phyloP scores from a whole-genome alignment of 1,284 basidiomycete genomes.

The Ceratobasidium sp. region DNA sequence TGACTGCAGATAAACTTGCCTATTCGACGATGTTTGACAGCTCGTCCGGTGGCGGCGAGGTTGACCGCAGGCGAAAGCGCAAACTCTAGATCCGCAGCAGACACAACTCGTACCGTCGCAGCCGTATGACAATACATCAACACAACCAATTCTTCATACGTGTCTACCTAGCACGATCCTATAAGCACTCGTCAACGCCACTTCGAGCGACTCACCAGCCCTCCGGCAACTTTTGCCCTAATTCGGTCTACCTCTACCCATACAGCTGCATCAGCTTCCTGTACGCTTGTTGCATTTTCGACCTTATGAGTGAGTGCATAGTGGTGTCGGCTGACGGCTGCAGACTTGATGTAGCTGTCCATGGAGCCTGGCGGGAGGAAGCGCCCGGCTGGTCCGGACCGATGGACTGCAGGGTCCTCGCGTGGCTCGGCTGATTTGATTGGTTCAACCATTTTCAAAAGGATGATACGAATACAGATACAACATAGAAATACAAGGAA shows the following conservation, averaged over 20 bases:
- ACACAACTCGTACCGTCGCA: conserved; percentile 59
- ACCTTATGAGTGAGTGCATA: conserved; percentile 76
- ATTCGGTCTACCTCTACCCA: conserved; percentile 68
- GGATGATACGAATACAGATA: no score
- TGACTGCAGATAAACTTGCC: conserved; percentile 58
- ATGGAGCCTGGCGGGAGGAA: not conserved
- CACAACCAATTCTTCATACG: conserved; percentile 60
- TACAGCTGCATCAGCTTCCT: conserved; percentile 68
- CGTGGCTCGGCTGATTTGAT: no score
- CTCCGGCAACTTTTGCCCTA: not conserved
- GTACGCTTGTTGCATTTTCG: conserved; percentile 66
- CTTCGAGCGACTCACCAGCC: conserved; percentile 19
- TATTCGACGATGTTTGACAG: conserved; percentile 71
- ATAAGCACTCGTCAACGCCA: not conserved
- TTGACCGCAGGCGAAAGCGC: conserved; percentile 76
- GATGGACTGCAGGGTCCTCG: no score
- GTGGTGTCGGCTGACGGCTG: conserved; percentile 75
- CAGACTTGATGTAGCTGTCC: conserved; percentile 58
- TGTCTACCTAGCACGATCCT: conserved; percentile 50
- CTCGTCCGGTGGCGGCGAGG: conserved; percentile 72
- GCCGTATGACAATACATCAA: conserved; percentile 72
- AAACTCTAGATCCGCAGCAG: conserved; percentile 65
- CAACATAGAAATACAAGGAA: no score
- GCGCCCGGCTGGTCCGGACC: conserved; percentile 18
- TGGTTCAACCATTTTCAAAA: no score